These are phyloP conservation scores for Adansonia madagascariensis DNA, from an alignment of 441 rosid species.

Conservation along the genomic window DNA sequence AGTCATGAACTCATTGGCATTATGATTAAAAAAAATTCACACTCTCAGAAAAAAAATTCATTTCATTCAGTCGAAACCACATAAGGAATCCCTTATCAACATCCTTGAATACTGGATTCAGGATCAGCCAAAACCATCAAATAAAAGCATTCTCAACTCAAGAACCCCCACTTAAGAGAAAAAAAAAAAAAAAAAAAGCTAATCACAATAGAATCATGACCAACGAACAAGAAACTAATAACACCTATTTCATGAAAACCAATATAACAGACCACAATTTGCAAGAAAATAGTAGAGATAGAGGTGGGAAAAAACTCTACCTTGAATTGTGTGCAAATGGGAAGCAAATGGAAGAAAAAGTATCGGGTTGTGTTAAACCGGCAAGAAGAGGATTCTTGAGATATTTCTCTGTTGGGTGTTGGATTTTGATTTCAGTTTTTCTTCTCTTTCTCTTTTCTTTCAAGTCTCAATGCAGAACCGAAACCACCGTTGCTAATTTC, in stretches of 20 bases:
- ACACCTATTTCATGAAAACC: slow-evolving; percentile 4
- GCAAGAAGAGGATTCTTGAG: neutral
- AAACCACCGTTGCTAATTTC: slow-evolving; percentile 19
- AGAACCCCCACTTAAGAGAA: neutral
- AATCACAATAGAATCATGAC: slow-evolving; percentile 21
- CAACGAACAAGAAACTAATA: neutral
- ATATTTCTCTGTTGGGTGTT: neutral
- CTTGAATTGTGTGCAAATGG: slow-evolving; percentile 26
- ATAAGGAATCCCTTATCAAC: slow-evolving; percentile 1
- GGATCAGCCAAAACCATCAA: slow-evolving; percentile 31
- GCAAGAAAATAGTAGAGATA: neutral
- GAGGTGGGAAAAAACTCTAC: slow-evolving; percentile 27
- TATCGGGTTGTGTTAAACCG: neutral
- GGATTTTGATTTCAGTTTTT: neutral
- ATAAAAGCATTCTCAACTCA: neutral
- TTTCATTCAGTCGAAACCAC: neutral
- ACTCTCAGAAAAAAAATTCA: neutral
- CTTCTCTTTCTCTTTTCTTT: neutral
- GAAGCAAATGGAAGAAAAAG: neutral
- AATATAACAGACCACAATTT: neutral
- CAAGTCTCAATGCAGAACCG: slow-evolving; percentile 13
- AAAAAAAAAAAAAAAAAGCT: no score
- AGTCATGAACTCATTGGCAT: neutral
- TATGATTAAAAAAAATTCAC: no score
- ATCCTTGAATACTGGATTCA: slow-evolving; percentile 14